Conservation (phyloP, 2,329 filamentous ascomycete genomes). For the Pezicula rhizophila region DNA sequence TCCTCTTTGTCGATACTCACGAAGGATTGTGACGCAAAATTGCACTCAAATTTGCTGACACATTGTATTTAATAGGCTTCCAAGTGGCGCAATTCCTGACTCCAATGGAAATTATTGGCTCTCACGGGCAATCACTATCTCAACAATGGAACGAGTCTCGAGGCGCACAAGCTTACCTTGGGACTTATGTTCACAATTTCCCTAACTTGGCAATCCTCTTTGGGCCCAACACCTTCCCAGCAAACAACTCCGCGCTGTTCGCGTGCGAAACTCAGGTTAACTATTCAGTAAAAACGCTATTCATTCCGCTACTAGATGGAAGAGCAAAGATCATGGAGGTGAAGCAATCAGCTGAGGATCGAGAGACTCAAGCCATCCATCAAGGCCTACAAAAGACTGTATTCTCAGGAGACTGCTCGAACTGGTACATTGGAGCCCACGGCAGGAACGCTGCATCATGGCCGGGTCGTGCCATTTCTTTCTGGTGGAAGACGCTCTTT, state of each 20-base stretch:
- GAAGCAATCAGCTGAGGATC: constrained; percentile 27
- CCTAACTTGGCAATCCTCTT: constrained; percentile 24
- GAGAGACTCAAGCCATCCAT: constrained; percentile 27
- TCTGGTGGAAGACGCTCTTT: constrained; percentile 25
- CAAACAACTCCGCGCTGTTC: constrained; percentile 28
- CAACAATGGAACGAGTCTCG: constrained; percentile 26
- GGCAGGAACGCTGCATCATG: constrained; percentile 34
- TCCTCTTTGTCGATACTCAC: no score
- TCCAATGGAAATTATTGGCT: constrained; percentile 27
- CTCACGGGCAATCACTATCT: constrained; percentile 17
- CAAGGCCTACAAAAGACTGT: constrained; percentile 27
- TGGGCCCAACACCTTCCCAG: constrained; percentile 26
- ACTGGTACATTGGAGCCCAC: constrained; percentile 35
- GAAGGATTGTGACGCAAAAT: no score
- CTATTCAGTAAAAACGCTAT: constrained; percentile 24
- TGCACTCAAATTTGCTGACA: no score
- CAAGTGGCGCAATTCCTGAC: constrained; percentile 29
- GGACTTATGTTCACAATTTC: constrained; percentile 21
- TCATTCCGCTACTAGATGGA: constrained; percentile 29
- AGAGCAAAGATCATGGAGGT: constrained; percentile 29
- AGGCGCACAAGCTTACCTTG: constrained; percentile 28
- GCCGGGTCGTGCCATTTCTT: constrained; percentile 27
- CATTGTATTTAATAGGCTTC: no score
- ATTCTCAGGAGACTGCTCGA: constrained; percentile 32
- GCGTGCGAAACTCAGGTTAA: constrained; percentile 26